A percentile compares a stretch with the other conserved stretches of the same genome.
Evolutionary conservation across 495 filamentous ascomycete genomes (phyloP).

Genomic region (Aspergillus carlsbadensis): DNA sequence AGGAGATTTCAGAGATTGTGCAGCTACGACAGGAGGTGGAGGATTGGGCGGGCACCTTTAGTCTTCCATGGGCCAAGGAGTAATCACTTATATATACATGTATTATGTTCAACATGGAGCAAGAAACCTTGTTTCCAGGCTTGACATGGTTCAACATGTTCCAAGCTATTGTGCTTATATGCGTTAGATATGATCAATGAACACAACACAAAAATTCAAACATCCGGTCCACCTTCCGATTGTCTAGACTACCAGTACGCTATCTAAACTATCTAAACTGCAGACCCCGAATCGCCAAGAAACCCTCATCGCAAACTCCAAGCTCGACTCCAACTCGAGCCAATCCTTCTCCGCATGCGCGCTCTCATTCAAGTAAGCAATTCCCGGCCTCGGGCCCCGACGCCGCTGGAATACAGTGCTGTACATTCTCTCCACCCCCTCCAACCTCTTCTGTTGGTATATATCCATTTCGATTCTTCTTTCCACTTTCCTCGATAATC

Average conservation of each 20-base stretch:
- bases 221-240: too few species aligned
- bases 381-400: not conserved
- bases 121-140: not conserved
- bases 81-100: constrained; percentile 21
- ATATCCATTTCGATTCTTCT: too few species aligned
- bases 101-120: constrained; percentile 21
- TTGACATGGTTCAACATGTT: too few species aligned
- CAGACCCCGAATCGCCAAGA: not conserved
- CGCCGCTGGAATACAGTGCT: too few species aligned
- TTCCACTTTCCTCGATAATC: too few species aligned
- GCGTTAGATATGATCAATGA: too few species aligned
- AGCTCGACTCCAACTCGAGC: not conserved
- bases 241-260: too few species aligned
- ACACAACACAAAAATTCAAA: too few species aligned
- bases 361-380: constrained; percentile 3
- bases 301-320: not conserved
- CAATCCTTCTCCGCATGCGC: constrained; percentile 5
- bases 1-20: constrained; percentile 81
- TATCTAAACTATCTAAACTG: too few species aligned
- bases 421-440: not conserved
- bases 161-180: too few species aligned
- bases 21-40: constrained; percentile 85
- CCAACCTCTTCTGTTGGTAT: not conserved
- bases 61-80: constrained; percentile 72
- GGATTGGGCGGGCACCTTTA: constrained; percentile 93